phyloP scores from a whole-genome alignment of 148 eudicot species.

The Chenopodium berlandieri region DNA sequence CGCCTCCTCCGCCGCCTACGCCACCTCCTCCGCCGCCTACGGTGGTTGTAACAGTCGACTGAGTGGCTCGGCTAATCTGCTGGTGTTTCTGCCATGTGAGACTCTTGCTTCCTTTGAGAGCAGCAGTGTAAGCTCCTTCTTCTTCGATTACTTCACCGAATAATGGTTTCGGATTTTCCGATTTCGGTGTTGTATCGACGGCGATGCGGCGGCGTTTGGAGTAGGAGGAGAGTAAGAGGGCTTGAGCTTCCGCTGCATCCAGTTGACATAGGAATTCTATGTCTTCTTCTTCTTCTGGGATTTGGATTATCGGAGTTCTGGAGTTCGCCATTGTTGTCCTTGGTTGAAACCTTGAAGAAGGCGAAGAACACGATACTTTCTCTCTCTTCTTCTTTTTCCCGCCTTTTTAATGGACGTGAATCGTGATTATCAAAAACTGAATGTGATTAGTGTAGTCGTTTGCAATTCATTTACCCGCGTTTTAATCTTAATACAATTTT shows the following conservation, averaged over 20 bases:
- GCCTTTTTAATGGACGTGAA: too few species aligned
- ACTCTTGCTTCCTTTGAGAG: conserved; percentile 40
- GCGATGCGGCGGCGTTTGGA: conserved; percentile 35
- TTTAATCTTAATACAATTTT: too few species aligned
- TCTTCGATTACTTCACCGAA: conserved; percentile 12
- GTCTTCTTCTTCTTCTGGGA: conserved; percentile 27
- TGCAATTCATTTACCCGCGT: too few species aligned
- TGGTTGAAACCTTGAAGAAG: too few species aligned
- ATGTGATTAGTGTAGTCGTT: too few species aligned
- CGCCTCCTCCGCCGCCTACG: not conserved
- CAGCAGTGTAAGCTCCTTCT: conserved; percentile 38
- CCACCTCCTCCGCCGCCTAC: conserved; percentile 13
- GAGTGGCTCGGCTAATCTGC: not conserved
- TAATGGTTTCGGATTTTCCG: not conserved
- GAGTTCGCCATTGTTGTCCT: conserved; percentile 2
- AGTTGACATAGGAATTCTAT: conserved; percentile 30
- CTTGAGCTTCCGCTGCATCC: conserved; percentile 36
- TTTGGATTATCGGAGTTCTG: conserved; percentile 5
- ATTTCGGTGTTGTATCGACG: not conserved
- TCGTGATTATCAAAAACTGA: too few species aligned
- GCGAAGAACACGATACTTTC: not conserved
- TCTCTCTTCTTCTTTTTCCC: not conserved
- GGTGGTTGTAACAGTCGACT: not conserved
- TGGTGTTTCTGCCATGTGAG: conserved; percentile 23
- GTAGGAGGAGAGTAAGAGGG: conserved; percentile 27